Evolutionary conservation across 306 rosid species (phyloP).

Genomic region (cucumber (Cucumis sativus)): DNA sequence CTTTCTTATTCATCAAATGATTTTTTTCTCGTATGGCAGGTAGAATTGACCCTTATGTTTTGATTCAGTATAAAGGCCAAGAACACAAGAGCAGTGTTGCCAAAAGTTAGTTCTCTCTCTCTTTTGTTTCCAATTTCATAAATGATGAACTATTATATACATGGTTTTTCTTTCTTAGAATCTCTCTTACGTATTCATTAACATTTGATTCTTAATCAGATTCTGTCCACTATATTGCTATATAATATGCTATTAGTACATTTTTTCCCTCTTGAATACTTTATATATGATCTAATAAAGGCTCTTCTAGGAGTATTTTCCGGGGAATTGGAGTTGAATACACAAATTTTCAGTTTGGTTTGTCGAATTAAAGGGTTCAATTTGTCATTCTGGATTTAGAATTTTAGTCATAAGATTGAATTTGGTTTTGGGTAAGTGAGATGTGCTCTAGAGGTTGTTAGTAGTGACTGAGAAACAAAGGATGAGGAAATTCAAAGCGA

Average conservation of each 20-base stretch:
- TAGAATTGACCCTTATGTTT: slow-evolving; percentile 69
- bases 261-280: not conserved
- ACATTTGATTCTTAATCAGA: no score
- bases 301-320: not conserved
- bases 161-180: not conserved
- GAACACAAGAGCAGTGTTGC: slow-evolving; percentile 62
- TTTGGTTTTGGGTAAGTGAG: not conserved
- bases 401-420: not conserved
- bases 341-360: not conserved
- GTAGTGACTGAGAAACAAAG: not conserved
- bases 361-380: not conserved
- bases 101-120: slow-evolving; percentile 29
- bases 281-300: not conserved
- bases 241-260: not conserved
- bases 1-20: not conserved
- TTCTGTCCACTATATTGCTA: not conserved
- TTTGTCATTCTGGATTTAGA: not conserved
- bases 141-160: not conserved
- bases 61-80: slow-evolving; percentile 62
- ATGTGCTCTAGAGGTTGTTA: not conserved
- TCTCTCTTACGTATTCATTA: not conserved
- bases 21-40: slow-evolving; percentile 18
- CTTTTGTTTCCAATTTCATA: not conserved
- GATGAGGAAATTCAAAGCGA: not conserved
- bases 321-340: not conserved